Evolutionary conservation across 2,329 filamentous ascomycete genomes (phyloP).

Genomic region (Talaromyces sp.): DNA sequence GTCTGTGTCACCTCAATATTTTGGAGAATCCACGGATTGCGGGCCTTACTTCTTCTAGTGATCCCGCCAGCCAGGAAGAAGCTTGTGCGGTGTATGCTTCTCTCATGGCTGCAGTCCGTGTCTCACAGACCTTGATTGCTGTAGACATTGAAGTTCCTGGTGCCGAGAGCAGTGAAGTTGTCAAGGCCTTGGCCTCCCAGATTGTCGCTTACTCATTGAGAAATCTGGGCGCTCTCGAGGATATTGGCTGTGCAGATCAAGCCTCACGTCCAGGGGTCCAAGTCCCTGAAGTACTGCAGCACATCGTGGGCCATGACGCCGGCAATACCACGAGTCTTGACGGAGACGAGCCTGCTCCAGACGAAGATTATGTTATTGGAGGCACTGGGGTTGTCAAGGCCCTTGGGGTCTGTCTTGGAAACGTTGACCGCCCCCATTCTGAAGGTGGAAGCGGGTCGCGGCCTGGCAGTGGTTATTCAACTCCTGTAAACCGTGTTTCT

Average conservation of each 20-base stretch:
- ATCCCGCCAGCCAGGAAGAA: constrained; percentile 80
- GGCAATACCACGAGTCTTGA: constrained; percentile 47
- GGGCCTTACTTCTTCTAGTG: constrained; percentile 69
- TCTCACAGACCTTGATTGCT: constrained; percentile 78
- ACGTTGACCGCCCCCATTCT: constrained; percentile 57
- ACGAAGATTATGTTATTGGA: constrained; percentile 93
- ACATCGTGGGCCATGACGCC: constrained; percentile 71
- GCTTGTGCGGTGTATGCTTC: constrained; percentile 91
- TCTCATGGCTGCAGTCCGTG: constrained; percentile 76
- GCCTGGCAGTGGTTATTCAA: constrained; percentile 49
- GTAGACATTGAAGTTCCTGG: constrained; percentile 87
- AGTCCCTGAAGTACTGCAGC: constrained; percentile 79
- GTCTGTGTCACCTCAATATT: constrained; percentile 80
- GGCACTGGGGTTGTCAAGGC: constrained; percentile 95
- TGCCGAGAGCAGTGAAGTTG: constrained; percentile 76
- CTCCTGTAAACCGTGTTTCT: constrained; percentile 50
- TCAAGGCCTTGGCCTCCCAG: constrained; percentile 87
- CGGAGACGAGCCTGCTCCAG: constrained; percentile 65
- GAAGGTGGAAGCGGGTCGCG: constrained; percentile 33
- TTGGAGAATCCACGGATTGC: constrained; percentile 65
- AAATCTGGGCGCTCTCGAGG: constrained; percentile 73
- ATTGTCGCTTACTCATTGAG: constrained; percentile 90
- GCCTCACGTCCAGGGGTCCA: constrained; percentile 47
- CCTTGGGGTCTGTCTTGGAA: constrained; percentile 81
- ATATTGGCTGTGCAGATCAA: constrained; percentile 40